phyloP scores from a whole-genome alignment of 257 asterid species.

The Lithospermum erythrorhizon region DNA sequence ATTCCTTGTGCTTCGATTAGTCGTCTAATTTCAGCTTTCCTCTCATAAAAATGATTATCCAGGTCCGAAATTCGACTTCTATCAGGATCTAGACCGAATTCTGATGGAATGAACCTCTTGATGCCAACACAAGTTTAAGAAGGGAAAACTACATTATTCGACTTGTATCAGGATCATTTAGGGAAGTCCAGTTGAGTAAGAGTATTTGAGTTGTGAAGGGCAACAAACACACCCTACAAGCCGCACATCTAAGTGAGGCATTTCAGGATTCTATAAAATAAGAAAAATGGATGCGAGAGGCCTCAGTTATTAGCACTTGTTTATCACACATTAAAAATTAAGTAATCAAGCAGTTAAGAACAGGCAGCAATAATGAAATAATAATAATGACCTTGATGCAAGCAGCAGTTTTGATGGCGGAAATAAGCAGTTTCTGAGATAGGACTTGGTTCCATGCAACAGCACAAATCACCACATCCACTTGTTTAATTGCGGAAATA shows the following conservation, averaged over 20 bases:
- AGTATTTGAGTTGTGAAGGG: too few relatives aligned
- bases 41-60: conserved; percentile 61
- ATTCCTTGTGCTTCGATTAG: conserved; percentile 65
- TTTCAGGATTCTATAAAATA: too few relatives aligned
- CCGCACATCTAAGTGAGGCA: too few relatives aligned
- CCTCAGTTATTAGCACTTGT: too few relatives aligned
- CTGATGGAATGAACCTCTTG: conserved; percentile 91
- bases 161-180: too few relatives aligned
- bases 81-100: conserved; percentile 81
- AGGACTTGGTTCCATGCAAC: conserved; percentile 55
- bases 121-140: conserved; percentile 7
- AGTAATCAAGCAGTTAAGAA: not conserved
- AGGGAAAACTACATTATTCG: not conserved
- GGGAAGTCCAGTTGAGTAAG: too few relatives aligned
- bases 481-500: conserved; percentile 49
- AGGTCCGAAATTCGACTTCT: conserved; percentile 47
- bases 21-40: conserved; percentile 70
- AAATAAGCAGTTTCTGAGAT: conserved; percentile 66
- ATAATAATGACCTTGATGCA: conserved; percentile 51
- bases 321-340: not conserved
- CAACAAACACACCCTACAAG: too few relatives aligned
- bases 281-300: too few relatives aligned
- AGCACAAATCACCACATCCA: conserved; percentile 77
- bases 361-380: not conserved
- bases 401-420: conserved; percentile 60